Conservation (phyloP, 2,329 filamentous ascomycete species). For the Colletotrichum spinosum region DNA sequence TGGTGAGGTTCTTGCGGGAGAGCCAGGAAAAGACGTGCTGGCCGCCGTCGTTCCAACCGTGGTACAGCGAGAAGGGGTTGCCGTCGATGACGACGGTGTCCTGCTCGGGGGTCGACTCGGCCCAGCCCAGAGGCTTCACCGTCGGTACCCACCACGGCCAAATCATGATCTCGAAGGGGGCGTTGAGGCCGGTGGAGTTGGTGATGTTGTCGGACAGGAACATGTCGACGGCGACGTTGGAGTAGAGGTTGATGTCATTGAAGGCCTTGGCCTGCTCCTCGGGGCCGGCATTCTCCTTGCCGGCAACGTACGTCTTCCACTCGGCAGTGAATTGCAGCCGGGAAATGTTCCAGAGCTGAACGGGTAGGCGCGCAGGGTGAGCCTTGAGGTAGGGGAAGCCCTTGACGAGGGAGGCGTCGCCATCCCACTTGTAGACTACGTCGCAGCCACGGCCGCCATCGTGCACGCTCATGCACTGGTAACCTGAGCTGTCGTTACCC, state of each 20-base stretch:
- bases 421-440: constrained; percentile 34
- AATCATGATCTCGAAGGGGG: constrained; percentile 36
- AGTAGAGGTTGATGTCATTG: constrained; percentile 27
- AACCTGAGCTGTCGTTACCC: constrained; percentile 35
- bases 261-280: constrained; percentile 28
- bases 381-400: constrained; percentile 35
- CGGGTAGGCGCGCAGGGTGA: constrained; percentile 24
- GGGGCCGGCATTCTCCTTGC: constrained; percentile 24
- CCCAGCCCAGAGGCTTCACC: constrained; percentile 34
- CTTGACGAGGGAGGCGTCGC: constrained; percentile 34
- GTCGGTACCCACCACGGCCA: constrained; percentile 37
- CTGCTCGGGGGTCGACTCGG: constrained; percentile 30
- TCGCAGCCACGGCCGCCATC: constrained; percentile 29
- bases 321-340: constrained; percentile 30
- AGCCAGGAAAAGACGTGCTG: constrained; percentile 36
- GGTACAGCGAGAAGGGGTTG: constrained; percentile 32
- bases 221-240: constrained; percentile 37
- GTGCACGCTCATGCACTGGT: constrained; percentile 33
- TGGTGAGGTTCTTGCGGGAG: constrained; percentile 30
- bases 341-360: constrained; percentile 34
- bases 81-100: constrained; percentile 32
- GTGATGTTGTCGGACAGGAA: constrained; percentile 31
- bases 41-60: constrained; percentile 36
- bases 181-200: constrained; percentile 32
- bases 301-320: constrained; percentile 31